Evolutionary conservation across 1,284 basidiomycete species (phyloP), one percentile per base, ranked within the genome.

Genomic region (Hemileia vastatrix): DNA sequence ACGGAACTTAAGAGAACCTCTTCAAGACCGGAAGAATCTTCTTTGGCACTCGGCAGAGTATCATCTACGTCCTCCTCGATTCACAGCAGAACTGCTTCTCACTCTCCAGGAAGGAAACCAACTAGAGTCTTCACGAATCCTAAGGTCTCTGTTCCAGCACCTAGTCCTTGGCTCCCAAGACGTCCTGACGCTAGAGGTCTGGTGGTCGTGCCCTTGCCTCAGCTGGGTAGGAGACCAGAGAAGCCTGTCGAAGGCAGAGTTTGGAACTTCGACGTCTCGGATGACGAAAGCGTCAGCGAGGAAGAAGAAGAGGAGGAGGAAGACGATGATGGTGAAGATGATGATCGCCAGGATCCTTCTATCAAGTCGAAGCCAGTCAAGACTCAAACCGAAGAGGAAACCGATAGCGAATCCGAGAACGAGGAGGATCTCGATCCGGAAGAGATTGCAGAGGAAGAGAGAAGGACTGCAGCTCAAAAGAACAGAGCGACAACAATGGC

Each of bases 401-500:
- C 47, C 18, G 63, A 67, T 44, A 60, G 63, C 33, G 67, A 71
- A 31, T 66, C 68, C n/a, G 68, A 70, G n/a, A 66, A 70, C 40
- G 68, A 67, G 43, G 65, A 65, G 27, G 67, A 67, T 31, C 65
- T 70, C 56, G 66, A 69, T 49, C 66, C 67, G 11, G 72, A 72
- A 18, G 70, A 72, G 67, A 53, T 68, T 57, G 67, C 70, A 13
- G 71, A 70, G 54, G 70, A 71, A 56, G 66, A 69, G 59, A 62
- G 67, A 45, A 67, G 67, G 45, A 69, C 69, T 58, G 67, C 65
- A 2, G 67, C 70, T 64, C 71, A 70, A 49, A 67, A 70, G 68
- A 71, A 72, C 64, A 68, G 71, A 32, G 72, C 72, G 5, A 74
- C 73, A 31, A 70, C 72, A 44, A 65, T 66, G 1, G 73, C 73